phyloP scores from a whole-genome alignment of 768 basidiomycete species.

The Lepiota subincarnata region DNA sequence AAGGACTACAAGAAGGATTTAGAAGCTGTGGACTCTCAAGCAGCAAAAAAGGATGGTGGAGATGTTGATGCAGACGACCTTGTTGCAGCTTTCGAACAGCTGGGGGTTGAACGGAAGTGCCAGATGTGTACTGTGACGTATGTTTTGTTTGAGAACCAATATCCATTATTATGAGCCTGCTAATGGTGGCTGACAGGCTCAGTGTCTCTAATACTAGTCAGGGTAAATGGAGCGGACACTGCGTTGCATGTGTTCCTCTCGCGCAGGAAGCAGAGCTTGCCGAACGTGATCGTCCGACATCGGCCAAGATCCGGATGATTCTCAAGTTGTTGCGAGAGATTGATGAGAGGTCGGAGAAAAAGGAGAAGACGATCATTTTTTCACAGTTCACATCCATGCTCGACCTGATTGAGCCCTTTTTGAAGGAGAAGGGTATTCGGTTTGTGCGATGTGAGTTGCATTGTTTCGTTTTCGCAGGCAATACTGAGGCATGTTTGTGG shows the following conservation, averaged over 20 bases:
- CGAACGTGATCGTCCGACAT: conserved; percentile 58
- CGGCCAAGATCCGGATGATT: conserved; percentile 86
- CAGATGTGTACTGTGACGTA: conserved; percentile 73
- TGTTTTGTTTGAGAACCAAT: conserved; percentile 22
- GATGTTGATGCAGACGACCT: conserved; percentile 72
- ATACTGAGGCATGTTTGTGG: conserved; percentile 1
- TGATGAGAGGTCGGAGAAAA: conserved; percentile 46
- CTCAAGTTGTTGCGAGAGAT: conserved; percentile 67
- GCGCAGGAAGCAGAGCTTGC: conserved; percentile 43
- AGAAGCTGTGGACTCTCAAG: conserved; percentile 70
- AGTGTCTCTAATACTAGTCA: conserved; percentile 31
- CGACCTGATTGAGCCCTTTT: conserved; percentile 81
- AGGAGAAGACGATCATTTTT: conserved; percentile 95
- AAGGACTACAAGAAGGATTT: conserved; percentile 70
- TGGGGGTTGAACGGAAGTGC: conserved; percentile 72
- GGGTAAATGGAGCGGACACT: conserved; percentile 44
- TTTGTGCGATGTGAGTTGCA: conserved; percentile 79
- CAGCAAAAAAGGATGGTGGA: conserved; percentile 46
- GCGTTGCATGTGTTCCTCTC: conserved; percentile 54
- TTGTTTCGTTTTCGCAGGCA: conserved; percentile 5
- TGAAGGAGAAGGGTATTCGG: conserved; percentile 59
- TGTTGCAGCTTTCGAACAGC: conserved; percentile 62
- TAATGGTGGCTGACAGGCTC: conserved; percentile 28
- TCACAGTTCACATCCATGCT: conserved; percentile 91
- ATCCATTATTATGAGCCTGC: neutral